phyloP scores from a whole-genome alignment of 257 asterid genomes.

The Capsicum pubescens region DNA sequence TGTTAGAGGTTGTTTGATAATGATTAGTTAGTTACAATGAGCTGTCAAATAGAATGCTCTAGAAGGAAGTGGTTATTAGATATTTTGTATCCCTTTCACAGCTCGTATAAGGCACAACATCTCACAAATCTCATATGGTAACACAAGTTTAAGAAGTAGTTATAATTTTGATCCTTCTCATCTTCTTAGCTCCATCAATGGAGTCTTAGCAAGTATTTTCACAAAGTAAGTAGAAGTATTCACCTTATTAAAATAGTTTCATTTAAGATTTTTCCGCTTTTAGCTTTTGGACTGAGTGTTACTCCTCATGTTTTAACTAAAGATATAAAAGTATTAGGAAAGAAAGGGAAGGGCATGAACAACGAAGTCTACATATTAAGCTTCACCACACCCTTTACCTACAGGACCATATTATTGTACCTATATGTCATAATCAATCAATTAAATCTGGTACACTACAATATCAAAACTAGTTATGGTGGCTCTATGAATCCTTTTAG shows the following conservation, averaged over 20 bases:
- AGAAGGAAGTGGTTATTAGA: too few relatives aligned
- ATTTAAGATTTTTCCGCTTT: neutral
- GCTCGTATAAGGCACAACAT: too few relatives aligned
- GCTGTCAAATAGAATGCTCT: too few relatives aligned
- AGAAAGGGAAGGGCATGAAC: neutral
- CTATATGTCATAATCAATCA: neutral
- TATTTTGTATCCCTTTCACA: too few relatives aligned
- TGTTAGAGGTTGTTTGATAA: too few relatives aligned
- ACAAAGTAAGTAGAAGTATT: neutral
- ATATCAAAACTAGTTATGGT: neutral
- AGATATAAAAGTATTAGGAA: constrained; percentile 1
- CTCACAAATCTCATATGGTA: too few relatives aligned
- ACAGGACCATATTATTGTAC: neutral
- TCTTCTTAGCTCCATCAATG: too few relatives aligned
- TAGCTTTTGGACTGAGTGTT: neutral
- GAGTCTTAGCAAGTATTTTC: too few relatives aligned
- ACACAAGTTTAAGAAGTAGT: too few relatives aligned
- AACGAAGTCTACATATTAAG: neutral
- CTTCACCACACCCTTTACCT: neutral
- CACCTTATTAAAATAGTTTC: neutral
- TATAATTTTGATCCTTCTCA: too few relatives aligned
- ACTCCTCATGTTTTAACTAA: neutral
- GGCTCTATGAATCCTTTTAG: neutral
- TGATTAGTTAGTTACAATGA: too few relatives aligned
- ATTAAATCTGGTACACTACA: neutral